A percentile compares a stretch with the other conserved stretches of the same genome.
Evolutionary conservation across 805 yeast genomes (phyloP).

Genomic region (Jamesozyma rosinii): DNA sequence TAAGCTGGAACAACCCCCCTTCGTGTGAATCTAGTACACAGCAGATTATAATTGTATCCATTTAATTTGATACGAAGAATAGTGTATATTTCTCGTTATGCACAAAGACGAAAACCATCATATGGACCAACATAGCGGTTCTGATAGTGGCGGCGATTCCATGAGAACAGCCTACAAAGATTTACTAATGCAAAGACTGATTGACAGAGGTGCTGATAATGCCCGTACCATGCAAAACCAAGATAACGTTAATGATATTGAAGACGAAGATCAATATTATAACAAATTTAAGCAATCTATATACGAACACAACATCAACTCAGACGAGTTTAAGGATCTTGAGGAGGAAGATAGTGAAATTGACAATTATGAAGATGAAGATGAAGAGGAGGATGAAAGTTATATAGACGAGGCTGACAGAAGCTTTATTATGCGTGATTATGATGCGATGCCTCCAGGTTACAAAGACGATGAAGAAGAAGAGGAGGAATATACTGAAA

Average conservation of each 20-base stretch:
- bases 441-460: slow-evolving; percentile 10
- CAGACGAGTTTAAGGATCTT: background rate
- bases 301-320: background rate
- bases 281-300: slow-evolving; percentile 2
- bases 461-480: slow-evolving; percentile 8
- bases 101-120: background rate
- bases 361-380: background rate
- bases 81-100: background rate
- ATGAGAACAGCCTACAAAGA: slow-evolving; percentile 1
- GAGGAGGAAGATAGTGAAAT: background rate
- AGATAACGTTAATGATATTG: background rate
- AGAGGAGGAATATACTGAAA: slow-evolving; percentile 8
- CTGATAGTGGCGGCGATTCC: background rate
- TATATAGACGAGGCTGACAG: slow-evolving; percentile 6
- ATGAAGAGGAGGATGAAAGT: slow-evolving; percentile 9
- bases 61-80: no score
- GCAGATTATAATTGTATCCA: no score
- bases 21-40: no score
- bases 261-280: background rate
- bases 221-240: background rate
- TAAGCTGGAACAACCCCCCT: no score
- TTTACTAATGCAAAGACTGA: background rate
- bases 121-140: background rate
- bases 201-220: background rate
- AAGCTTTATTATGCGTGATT: slow-evolving; percentile 3